phyloP scores from a whole-genome alignment of 2,329 filamentous ascomycete genomes.

The Aureobasidium sp. region DNA sequence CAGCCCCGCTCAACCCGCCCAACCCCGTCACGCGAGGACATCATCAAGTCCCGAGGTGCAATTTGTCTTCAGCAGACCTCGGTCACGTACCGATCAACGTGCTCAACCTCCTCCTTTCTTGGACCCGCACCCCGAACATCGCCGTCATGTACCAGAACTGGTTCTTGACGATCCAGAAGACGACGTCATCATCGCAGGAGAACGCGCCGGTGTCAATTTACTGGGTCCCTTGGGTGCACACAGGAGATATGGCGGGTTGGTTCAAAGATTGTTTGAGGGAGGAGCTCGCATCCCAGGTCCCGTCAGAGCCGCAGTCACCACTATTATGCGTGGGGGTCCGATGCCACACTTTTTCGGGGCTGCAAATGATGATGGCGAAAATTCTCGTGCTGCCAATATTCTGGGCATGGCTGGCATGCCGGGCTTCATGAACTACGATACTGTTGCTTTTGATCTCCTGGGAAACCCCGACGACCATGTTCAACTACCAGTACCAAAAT shows the following conservation, averaged over 20 bases:
- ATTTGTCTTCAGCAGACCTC: conserved; percentile 33
- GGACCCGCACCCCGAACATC: background rate
- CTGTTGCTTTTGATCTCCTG: conserved; percentile 37
- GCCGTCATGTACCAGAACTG: conserved; percentile 27
- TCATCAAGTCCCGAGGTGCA: conserved; percentile 39
- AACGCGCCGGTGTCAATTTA: conserved; percentile 2
- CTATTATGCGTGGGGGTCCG: background rate
- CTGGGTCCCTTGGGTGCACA: background rate
- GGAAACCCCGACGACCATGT: conserved; percentile 25
- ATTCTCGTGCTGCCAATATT: background rate
- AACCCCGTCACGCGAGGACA: conserved; percentile 26
- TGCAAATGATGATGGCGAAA: background rate
- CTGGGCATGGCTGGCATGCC: conserved; percentile 11
- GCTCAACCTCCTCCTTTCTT: conserved; percentile 17
- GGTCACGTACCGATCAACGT: conserved; percentile 15
- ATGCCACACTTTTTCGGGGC: conserved; percentile 3
- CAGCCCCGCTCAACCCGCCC: conserved; percentile 18
- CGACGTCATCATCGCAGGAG: conserved; percentile 22
- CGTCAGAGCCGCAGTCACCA: background rate
- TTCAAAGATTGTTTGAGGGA: background rate
- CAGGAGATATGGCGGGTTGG: background rate
- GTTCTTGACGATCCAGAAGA: conserved; percentile 28
- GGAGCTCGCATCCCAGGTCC: background rate
- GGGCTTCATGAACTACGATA: conserved; percentile 31
- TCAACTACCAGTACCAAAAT: conserved; percentile 35